These are phyloP conservation scores for Solanum phureja DNA, from an alignment of 257 asterid species.

Conservation along the genomic window DNA sequence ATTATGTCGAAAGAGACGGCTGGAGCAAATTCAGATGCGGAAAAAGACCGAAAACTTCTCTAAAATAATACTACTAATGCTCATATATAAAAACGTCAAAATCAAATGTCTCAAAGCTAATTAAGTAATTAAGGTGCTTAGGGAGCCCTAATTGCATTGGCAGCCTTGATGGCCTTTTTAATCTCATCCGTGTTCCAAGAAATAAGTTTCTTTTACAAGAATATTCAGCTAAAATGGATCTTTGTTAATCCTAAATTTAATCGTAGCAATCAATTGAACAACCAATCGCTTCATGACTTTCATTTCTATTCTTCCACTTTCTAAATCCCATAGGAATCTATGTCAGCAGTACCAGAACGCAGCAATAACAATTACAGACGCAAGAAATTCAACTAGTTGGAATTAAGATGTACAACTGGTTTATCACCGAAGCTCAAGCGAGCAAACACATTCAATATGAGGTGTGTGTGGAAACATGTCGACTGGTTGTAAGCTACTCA, in stretches of 20 bases:
- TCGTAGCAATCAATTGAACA: no score
- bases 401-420: background rate
- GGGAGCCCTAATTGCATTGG: no score
- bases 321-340: background rate
- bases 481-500: slow-evolving; percentile 78
- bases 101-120: no score
- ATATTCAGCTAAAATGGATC: no score
- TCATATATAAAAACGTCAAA: no score
- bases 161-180: no score
- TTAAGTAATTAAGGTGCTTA: no score
- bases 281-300: background rate
- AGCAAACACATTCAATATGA: slow-evolving; percentile 93
- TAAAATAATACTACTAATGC: no score
- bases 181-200: no score
- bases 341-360: background rate
- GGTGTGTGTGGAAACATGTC: slow-evolving; percentile 99
- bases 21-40: background rate
- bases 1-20: background rate
- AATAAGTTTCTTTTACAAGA: no score
- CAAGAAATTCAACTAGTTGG: background rate
- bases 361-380: background rate
- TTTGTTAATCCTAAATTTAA: no score
- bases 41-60: no score
- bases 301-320: background rate
- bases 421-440: slow-evolving; percentile 52